Evolutionary conservation across 2,329 filamentous ascomycete genomes (phyloP).

Genomic region (Botrytis galanthina): DNA sequence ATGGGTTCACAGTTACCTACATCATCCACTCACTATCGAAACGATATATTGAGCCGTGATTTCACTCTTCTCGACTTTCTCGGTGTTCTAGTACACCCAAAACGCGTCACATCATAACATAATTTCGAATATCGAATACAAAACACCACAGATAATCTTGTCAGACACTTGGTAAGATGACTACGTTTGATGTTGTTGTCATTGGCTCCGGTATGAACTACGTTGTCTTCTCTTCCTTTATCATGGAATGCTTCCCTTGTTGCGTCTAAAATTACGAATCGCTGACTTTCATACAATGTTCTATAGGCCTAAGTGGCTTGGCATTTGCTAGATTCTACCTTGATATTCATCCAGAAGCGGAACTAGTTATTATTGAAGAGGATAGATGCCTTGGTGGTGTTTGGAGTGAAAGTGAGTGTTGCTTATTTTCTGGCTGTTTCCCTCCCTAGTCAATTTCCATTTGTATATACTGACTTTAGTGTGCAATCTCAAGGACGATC

Average conservation of each 20-base stretch:
- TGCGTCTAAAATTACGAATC: neutral
- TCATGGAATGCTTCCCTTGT: neutral
- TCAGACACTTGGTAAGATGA: neutral
- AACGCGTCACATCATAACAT: neutral
- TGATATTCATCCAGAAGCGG: slow-evolving; percentile 22
- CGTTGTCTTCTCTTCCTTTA: neutral
- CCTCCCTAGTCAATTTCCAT: neutral
- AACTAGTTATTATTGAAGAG: slow-evolving; percentile 24
- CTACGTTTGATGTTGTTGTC: neutral
- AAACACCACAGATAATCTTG: neutral
- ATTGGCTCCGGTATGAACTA: slow-evolving; percentile 3
- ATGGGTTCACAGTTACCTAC: neutral
- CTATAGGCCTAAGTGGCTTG: slow-evolving; percentile 16
- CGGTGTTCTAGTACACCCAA: neutral
- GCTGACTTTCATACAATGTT: neutral
- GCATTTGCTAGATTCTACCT: slow-evolving; percentile 26
- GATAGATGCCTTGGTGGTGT: slow-evolving; percentile 22
- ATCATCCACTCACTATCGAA: neutral
- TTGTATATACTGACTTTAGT: neutral
- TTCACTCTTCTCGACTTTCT: neutral
- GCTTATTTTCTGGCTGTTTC: neutral
- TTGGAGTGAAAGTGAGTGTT: slow-evolving; percentile 1
- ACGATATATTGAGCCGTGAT: neutral
- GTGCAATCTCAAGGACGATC: slow-evolving; percentile 26
- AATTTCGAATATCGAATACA: neutral